Conservation (phyloP, 345 rosid genomes). For the Triadica sebifera region DNA sequence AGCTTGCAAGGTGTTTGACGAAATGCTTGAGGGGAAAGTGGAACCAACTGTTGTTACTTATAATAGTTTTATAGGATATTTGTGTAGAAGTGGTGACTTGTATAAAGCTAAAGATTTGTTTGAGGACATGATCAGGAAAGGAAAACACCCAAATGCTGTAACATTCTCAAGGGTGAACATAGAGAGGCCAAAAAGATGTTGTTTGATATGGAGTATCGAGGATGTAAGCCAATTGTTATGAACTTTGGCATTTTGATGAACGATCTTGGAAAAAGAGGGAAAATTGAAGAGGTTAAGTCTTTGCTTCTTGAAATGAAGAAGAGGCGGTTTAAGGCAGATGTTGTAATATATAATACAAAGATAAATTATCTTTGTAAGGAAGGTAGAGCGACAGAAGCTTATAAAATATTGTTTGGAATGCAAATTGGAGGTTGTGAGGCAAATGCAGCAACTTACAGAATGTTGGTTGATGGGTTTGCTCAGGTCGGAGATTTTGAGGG, state of each 20-base stretch:
- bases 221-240: constrained; percentile 60
- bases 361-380: constrained; percentile 68
- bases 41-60: constrained; percentile 67
- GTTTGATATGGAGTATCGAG: constrained; percentile 90
- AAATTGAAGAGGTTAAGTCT: constrained; percentile 62
- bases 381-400: constrained; percentile 57
- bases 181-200: constrained; percentile 65
- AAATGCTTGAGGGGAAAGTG: constrained; percentile 74
- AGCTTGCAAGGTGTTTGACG: constrained; percentile 58
- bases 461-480: constrained; percentile 81
- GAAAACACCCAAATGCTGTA: constrained; percentile 51
- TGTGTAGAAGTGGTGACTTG: constrained; percentile 43
- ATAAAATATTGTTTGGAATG: constrained; percentile 62
- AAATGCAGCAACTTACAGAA: constrained; percentile 84
- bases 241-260: constrained; percentile 81
- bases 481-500: constrained; percentile 59
- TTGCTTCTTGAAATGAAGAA: constrained; percentile 78
- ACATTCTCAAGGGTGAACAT: constrained; percentile 50
- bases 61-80: constrained; percentile 57
- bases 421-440: constrained; percentile 72
- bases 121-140: constrained; percentile 50
- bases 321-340: constrained; percentile 69
- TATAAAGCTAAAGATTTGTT: constrained; percentile 48
- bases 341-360: constrained; percentile 68
- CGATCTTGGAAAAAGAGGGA: constrained; percentile 80